Evolutionary conservation across 2,329 filamentous ascomycete species (phyloP).

Genomic region (Tolypocladium paradoxum): DNA sequence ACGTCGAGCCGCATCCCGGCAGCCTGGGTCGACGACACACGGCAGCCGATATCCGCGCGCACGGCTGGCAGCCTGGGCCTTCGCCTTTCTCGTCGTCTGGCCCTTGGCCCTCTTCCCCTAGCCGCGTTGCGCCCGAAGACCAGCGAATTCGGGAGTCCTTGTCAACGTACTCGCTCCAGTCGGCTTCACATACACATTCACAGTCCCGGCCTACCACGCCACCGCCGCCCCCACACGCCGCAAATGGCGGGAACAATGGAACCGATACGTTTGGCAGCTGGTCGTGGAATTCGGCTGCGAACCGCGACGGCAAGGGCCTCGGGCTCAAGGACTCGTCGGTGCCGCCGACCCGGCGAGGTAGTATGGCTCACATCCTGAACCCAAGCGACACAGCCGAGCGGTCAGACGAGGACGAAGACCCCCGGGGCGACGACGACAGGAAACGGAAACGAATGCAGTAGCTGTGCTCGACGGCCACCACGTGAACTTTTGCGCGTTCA

Average conservation of each 20-base stretch:
- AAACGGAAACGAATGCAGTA: conserved; percentile 51
- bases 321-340: conserved; percentile 43
- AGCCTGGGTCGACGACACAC: conserved; percentile 80
- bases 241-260: conserved; percentile 29
- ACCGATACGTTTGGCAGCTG: conserved; percentile 41
- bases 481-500: background rate
- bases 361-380: conserved; percentile 55
- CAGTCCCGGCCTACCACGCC: conserved; percentile 44
- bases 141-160: conserved; percentile 47
- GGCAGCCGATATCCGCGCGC: conserved; percentile 86
- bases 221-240: conserved; percentile 34
- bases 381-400: conserved; percentile 45
- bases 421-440: conserved; percentile 44
- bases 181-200: conserved; percentile 28
- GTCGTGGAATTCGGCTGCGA: conserved; percentile 42
- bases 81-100: conserved; percentile 49
- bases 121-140: conserved; percentile 36
- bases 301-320: conserved; percentile 39
- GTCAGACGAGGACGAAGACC: conserved; percentile 45
- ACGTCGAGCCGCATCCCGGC: conserved; percentile 51
- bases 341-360: conserved; percentile 45
- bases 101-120: conserved; percentile 46
- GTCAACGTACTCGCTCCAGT: conserved; percentile 41
- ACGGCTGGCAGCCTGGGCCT: conserved; percentile 58
- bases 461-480: background rate